Percentiles rank a stretch among this genome's conserved stretches.
These are phyloP conservation scores for Sicyos edulis DNA, from an alignment of 306 rosid genomes.

Conservation along the genomic window DNA sequence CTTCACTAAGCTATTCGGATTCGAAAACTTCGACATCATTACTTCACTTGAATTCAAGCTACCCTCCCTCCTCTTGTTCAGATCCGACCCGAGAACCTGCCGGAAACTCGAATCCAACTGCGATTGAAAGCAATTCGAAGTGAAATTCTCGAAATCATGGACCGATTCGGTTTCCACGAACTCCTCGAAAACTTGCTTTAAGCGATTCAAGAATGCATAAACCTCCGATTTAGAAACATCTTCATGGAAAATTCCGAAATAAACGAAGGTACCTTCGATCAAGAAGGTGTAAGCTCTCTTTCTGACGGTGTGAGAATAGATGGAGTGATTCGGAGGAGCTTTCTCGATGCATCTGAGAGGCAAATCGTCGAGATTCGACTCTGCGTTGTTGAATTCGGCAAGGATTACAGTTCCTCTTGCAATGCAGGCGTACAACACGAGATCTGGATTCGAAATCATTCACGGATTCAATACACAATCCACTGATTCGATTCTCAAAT, in stretches of 20 bases:
- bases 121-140: constrained; percentile 49
- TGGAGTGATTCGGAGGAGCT: constrained; percentile 55
- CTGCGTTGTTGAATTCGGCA: constrained; percentile 42
- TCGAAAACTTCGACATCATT: too few relatives aligned
- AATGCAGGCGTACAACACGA: constrained; percentile 67
- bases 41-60: too few relatives aligned
- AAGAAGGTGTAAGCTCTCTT: constrained; percentile 49
- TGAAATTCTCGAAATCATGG: constrained; percentile 20
- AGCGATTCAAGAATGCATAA: constrained; percentile 43
- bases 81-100: constrained; percentile 24
- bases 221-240: constrained; percentile 42
- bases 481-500: neutral
- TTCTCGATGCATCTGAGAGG: constrained; percentile 57
- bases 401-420: constrained; percentile 51
- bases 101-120: constrained; percentile 41
- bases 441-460: constrained; percentile 47
- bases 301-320: constrained; percentile 55
- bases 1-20: too few relatives aligned
- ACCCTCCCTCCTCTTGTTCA: neutral
- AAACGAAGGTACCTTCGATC: constrained; percentile 44
- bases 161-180: constrained; percentile 23
- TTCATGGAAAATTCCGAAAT: constrained; percentile 54
- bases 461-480: neutral
- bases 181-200: constrained; percentile 32
- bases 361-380: constrained; percentile 41